Evolutionary conservation across 176 grass and related monocot genomes (phyloP).

Genomic region (Musa beccarii): DNA sequence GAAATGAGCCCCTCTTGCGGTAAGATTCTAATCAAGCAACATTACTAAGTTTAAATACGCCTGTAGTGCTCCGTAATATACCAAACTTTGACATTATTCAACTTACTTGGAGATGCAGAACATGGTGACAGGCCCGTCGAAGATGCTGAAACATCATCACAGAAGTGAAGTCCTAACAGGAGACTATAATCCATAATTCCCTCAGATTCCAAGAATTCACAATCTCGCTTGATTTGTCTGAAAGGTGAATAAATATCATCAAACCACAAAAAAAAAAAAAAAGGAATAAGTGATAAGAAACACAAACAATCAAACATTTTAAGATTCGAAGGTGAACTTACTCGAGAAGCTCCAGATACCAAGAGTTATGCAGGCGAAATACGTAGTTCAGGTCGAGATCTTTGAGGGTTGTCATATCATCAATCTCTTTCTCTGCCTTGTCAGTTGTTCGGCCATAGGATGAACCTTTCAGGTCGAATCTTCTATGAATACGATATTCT

Average conservation of each 20-base stretch:
- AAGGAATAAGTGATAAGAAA: not conserved
- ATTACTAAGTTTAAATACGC: not conserved
- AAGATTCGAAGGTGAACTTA: conserved; percentile 37
- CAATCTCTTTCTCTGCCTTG: conserved; percentile 83
- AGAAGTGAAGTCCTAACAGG: conserved; percentile 84
- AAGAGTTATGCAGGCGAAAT: conserved; percentile 67
- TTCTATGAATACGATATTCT: conserved; percentile 77
- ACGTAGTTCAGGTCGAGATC: conserved; percentile 93
- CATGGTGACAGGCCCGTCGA: not conserved
- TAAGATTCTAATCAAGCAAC: conserved; percentile 14
- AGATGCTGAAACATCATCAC: conserved; percentile 24
- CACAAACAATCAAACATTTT: not conserved
- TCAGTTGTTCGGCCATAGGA: conserved; percentile 80
- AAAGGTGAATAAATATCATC: conserved; percentile 8
- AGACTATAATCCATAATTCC: conserved; percentile 98
- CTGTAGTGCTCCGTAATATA: not conserved
- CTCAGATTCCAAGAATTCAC: conserved; percentile 74
- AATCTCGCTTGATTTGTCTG: conserved; percentile 78
- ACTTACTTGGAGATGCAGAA: conserved; percentile 10
- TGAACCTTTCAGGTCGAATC: conserved; percentile 96
- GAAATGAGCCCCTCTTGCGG: conserved; percentile 47
- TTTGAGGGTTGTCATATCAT: conserved; percentile 96
- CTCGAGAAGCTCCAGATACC: conserved; percentile 61
- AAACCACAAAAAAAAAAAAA: not conserved
- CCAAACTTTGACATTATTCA: not conserved